Conservation (phyloP, 306 rosid genomes). For the Quercus alba region DNA sequence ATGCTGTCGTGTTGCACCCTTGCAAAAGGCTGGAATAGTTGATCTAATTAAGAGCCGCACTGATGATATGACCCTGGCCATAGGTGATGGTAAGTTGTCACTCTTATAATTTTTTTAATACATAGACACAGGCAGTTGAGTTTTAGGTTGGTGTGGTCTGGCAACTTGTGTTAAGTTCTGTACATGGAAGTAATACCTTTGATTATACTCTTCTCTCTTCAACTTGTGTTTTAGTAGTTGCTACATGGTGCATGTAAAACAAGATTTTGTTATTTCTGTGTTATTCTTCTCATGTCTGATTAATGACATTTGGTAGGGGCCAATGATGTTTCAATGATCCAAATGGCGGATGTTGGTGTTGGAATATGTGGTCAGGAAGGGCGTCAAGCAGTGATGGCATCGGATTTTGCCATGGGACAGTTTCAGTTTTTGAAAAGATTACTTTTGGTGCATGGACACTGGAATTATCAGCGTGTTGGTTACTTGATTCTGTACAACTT, state of each 20-base stretch:
- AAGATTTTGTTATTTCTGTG: background rate
- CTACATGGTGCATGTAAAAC: background rate
- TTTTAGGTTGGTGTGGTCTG: background rate
- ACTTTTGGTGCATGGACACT: slow-evolving; percentile 96
- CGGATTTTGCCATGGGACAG: slow-evolving; percentile 99
- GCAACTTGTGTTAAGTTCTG: background rate
- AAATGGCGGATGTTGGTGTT: slow-evolving; percentile 99
- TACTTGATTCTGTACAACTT: slow-evolving; percentile 91
- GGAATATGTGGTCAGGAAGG: slow-evolving; percentile 99
- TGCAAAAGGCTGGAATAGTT: slow-evolving; percentile 99
- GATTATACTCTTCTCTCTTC: background rate
- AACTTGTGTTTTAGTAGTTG: background rate
- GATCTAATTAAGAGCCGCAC: slow-evolving; percentile 86
- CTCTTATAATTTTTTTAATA: background rate
- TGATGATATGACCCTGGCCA: slow-evolving; percentile 96
- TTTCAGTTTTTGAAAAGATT: slow-evolving; percentile 78
- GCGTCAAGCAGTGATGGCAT: slow-evolving; percentile 99
- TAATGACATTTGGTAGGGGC: slow-evolving; percentile 61
- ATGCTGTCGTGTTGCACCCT: slow-evolving; percentile 98
- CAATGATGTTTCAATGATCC: slow-evolving; percentile 98
- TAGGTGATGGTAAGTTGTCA: slow-evolving; percentile 81
- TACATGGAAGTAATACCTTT: background rate
- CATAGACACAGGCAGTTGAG: background rate
- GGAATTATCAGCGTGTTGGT: slow-evolving; percentile 98
- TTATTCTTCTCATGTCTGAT: background rate